Percentiles rank a stretch among this genome's conserved stretches.
These are phyloP conservation scores for Ascodesmis nigricans DNA, from an alignment of 495 filamentous ascomycete species.

Conservation along the genomic window DNA sequence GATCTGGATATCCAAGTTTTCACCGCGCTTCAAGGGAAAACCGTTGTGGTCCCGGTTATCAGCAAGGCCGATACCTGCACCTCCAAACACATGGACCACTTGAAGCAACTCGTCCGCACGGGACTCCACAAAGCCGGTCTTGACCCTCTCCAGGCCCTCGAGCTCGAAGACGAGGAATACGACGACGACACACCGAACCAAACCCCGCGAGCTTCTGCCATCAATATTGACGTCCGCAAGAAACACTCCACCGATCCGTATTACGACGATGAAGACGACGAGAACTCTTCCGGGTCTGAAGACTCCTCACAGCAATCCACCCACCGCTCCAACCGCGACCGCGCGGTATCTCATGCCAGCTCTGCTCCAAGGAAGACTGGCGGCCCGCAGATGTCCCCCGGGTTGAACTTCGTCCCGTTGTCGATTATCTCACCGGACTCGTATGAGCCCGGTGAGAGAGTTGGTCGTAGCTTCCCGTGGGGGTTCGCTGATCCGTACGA, in stretches of 20 bases:
- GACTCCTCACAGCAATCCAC: no score
- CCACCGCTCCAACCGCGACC: no score
- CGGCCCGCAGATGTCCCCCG: conserved; percentile 11
- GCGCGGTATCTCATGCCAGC: no score
- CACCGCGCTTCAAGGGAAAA: conserved; percentile 75
- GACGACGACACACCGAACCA: conserved; percentile 36
- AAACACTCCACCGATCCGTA: no score
- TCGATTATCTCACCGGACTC: conserved; percentile 86
- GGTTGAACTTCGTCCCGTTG: conserved; percentile 48
- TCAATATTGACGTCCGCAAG: no score
- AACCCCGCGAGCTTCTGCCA: conserved; percentile 4
- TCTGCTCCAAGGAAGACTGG: no score
- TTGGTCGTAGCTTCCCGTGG: conserved; percentile 84
- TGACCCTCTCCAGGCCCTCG: conserved; percentile 70
- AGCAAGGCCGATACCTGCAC: conserved; percentile 96
- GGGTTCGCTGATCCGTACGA: conserved; percentile 88
- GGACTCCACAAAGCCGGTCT: conserved; percentile 68
- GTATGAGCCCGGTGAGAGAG: conserved; percentile 48
- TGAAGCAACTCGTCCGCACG: conserved; percentile 77
- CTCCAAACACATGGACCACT: conserved; percentile 70
- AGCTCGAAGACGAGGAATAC: conserved; percentile 50
- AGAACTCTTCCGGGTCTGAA: no score
- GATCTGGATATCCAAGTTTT: conserved; percentile 81
- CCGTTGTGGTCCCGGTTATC: conserved; percentile 86
- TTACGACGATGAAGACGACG: no score